phyloP scores from a whole-genome alignment of 1,139 yeast genomes.

The Taphrina populina region DNA sequence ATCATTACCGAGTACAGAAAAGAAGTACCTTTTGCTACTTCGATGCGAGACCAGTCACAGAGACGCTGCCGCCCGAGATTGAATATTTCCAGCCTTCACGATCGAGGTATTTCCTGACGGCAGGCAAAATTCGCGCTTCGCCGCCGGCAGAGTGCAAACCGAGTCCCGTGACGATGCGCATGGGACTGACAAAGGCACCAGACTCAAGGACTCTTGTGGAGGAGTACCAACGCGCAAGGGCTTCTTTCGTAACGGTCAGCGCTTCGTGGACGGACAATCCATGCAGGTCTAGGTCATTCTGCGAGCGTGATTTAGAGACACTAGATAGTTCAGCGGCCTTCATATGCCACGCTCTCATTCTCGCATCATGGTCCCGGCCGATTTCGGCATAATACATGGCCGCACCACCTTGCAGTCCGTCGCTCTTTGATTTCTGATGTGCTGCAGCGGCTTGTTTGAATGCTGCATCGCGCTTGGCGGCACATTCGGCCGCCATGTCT shows the following conservation, averaged over 20 bases:
- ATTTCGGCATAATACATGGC: conserved; percentile 33
- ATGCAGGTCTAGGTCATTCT: conserved; percentile 38
- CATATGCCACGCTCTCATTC: conserved; percentile 19
- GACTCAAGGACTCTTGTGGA: conserved; percentile 7
- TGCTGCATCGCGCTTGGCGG: conserved; percentile 25
- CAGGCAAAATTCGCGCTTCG: conserved; percentile 37
- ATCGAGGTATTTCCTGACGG: conserved; percentile 35
- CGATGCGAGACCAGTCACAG: too few species aligned
- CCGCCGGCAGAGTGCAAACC: conserved; percentile 39
- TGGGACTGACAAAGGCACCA: conserved; percentile 22
- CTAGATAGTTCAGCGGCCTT: conserved; percentile 12
- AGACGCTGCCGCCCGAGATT: conserved; percentile 32
- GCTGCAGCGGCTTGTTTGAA: conserved; percentile 33
- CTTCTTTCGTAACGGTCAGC: conserved; percentile 33
- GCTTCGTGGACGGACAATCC: conserved; percentile 39
- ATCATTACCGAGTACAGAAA: conserved; percentile 4
- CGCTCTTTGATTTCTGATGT: conserved; percentile 19
- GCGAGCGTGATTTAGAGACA: conserved; percentile 12
- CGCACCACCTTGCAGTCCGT: conserved; percentile 27
- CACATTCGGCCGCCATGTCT: conserved; percentile 28
- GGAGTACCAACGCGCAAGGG: conserved; percentile 39
- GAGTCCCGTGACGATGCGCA: conserved; percentile 39
- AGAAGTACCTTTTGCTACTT: too few species aligned
- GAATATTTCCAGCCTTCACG: conserved; percentile 38
- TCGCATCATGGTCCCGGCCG: conserved; percentile 31